phyloP scores from a whole-genome alignment of 176 grass and related monocot species.

The Musa beccarii region DNA sequence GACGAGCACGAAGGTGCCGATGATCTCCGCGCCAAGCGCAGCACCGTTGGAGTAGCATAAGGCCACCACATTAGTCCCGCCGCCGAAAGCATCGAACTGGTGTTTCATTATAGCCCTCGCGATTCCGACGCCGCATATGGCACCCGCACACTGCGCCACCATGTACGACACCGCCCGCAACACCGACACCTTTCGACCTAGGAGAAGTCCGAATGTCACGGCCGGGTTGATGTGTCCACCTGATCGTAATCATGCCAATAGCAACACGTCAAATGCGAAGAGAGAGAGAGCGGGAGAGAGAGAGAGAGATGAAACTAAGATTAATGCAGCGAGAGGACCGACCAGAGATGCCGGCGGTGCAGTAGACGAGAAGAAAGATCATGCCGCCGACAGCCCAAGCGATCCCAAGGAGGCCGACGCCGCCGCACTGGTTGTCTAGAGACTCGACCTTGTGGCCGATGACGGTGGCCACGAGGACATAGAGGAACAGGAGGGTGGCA shows the following conservation, averaged over 20 bases:
- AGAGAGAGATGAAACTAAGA: neutral
- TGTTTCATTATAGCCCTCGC: conserved; percentile 5
- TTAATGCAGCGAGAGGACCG: conserved; percentile 14
- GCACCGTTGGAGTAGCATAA: neutral
- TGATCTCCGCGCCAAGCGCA: neutral
- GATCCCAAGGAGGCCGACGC: conserved; percentile 80
- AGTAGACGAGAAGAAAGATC: conserved; percentile 98
- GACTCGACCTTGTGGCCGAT: conserved; percentile 8
- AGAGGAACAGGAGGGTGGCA: conserved; percentile 15
- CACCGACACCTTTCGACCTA: conserved; percentile 78
- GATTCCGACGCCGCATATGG: conserved; percentile 69
- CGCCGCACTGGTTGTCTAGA: conserved; percentile 7
- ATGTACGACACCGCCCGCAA: conserved; percentile 83
- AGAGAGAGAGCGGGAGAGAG: neutral
- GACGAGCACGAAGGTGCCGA: too few relatives aligned
- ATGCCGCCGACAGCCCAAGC: conserved; percentile 97
- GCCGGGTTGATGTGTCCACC: conserved; percentile 95
- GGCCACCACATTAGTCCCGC: neutral
- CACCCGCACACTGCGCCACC: conserved; percentile 78
- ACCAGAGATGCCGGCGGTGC: conserved; percentile 79
- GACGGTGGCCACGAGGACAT: conserved; percentile 9
- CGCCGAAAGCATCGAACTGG: neutral
- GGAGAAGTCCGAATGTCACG: conserved; percentile 76
- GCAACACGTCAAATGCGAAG: too few relatives aligned
- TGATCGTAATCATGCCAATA: neutral